These are phyloP conservation scores for Ambrosiella cleistominuta DNA, from an alignment of 2,329 filamentous ascomycete species.

Conservation along the genomic window DNA sequence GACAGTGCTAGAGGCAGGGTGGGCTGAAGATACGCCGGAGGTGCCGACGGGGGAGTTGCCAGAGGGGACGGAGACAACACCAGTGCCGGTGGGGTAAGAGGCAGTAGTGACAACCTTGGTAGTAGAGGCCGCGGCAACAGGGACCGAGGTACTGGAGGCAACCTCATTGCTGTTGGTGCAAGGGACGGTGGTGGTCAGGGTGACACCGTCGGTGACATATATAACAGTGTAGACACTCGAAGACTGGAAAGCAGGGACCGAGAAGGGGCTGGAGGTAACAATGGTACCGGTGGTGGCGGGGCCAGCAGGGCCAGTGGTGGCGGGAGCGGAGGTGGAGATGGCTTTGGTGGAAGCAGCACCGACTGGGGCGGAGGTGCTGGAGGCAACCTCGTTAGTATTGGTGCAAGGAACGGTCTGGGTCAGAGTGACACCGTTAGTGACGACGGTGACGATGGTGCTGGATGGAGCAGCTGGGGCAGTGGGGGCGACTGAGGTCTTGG, in stretches of 20 bases:
- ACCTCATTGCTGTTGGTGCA: neutral
- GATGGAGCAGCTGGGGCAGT: neutral
- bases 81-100: neutral
- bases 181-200: neutral
- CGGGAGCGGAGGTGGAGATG: neutral
- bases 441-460: neutral
- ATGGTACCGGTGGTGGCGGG: neutral
- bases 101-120: neutral
- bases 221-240: neutral
- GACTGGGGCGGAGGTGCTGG: neutral
- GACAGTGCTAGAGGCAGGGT: neutral
- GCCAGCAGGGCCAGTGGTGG: neutral
- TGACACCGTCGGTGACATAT: neutral
- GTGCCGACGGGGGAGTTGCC: neutral
- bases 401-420: conserved; percentile 1
- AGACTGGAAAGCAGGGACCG: neutral
- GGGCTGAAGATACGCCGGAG: neutral
- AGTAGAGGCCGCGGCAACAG: neutral
- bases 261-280: neutral
- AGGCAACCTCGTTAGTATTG: conserved; percentile 1
- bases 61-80: neutral
- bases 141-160: neutral
- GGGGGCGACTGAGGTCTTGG: neutral
- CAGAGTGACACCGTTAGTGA: neutral
- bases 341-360: neutral